Percentiles rank a stretch among this genome's conserved stretches.
Conservation (phyloP, 2,329 filamentous ascomycete genomes). For the Pseudogymnoascus sp. region DNA sequence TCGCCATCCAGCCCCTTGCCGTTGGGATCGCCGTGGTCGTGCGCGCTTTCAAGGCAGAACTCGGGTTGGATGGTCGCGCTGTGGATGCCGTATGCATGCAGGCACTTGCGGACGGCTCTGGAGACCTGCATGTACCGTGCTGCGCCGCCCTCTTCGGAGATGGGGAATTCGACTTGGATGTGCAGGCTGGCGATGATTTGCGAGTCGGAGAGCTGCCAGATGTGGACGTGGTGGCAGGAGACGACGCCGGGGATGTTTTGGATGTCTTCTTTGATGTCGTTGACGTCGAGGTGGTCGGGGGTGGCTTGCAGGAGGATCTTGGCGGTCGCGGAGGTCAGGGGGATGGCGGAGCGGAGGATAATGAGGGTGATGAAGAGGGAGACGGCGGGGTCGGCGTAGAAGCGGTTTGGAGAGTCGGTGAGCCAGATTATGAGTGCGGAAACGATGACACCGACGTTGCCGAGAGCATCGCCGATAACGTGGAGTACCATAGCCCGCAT, state of each 20-base stretch:
- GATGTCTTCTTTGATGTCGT: constrained; percentile 90
- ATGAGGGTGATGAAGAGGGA: constrained; percentile 88
- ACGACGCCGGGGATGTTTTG: constrained; percentile 74
- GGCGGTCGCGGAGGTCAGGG: constrained; percentile 69
- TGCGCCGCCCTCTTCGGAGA: constrained; percentile 63
- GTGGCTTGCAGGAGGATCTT: constrained; percentile 92
- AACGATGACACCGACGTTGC: constrained; percentile 77
- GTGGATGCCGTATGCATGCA: constrained; percentile 94
- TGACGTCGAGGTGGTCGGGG: constrained; percentile 76
- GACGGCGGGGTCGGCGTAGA: constrained; percentile 84
- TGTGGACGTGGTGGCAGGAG: constrained; percentile 90
- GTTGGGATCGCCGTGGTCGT: constrained; percentile 21
- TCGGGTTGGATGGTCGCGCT: constrained; percentile 96
- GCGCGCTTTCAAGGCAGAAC: constrained; percentile 50
- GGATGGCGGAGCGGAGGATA: constrained; percentile 65
- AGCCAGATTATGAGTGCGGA: constrained; percentile 88
- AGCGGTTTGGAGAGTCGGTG: constrained; percentile 69
- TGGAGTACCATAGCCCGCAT: constrained; percentile 81
- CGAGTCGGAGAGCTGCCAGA: constrained; percentile 95
- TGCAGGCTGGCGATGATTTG: constrained; percentile 92
- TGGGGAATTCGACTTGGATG: constrained; percentile 83
- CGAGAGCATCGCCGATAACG: constrained; percentile 74
- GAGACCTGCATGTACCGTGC: constrained; percentile 87
- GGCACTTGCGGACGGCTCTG: constrained; percentile 70
- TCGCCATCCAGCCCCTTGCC: constrained; percentile 22